Conservation (phyloP, 192 early-diverging fungal genomes). For the Podila minutissima region DNA sequence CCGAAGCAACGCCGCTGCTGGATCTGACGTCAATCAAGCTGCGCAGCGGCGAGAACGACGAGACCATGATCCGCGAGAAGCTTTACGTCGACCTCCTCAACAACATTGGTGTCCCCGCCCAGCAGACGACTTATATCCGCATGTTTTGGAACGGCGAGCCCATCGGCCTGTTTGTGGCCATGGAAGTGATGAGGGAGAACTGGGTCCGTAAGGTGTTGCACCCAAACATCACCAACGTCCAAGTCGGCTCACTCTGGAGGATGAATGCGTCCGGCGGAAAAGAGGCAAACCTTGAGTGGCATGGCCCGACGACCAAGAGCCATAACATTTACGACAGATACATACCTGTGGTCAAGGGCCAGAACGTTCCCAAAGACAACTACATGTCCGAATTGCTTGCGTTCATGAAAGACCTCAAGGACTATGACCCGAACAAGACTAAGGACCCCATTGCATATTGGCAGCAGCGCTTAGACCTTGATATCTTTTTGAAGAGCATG, state of each 20-base stretch:
- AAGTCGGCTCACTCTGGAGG: slow-evolving; percentile 28
- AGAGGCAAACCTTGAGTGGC: slow-evolving; percentile 45
- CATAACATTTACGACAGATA: slow-evolving; percentile 36
- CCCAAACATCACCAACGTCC: slow-evolving; percentile 39
- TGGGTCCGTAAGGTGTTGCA: slow-evolving; percentile 25
- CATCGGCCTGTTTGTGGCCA: slow-evolving; percentile 46
- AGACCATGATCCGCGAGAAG: slow-evolving; percentile 55
- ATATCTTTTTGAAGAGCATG: slow-evolving; percentile 35
- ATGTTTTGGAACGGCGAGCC: slow-evolving; percentile 47
- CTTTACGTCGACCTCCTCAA: slow-evolving; percentile 51
- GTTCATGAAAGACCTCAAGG: slow-evolving; percentile 47
- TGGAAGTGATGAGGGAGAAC: slow-evolving; percentile 49
- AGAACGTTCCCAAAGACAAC: slow-evolving; percentile 24
- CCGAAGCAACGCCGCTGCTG: slow-evolving; percentile 16
- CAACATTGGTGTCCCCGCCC: slow-evolving; percentile 42
- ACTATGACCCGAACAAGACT: slow-evolving; percentile 18
- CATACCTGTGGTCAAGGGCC: slow-evolving; percentile 21
- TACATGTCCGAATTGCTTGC: slow-evolving; percentile 33
- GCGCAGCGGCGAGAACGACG: slow-evolving; percentile 44
- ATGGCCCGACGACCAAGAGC: slow-evolving; percentile 21
- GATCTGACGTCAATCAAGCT: slow-evolving; percentile 49
- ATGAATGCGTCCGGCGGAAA: slow-evolving; percentile 30
- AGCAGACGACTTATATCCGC: slow-evolving; percentile 44
- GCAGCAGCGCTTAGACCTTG: slow-evolving; percentile 38
- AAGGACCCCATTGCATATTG: slow-evolving; percentile 32